Percentiles rank a stretch among this genome's conserved stretches.
Evolutionary conservation across 2,329 filamentous ascomycete genomes (phyloP).

Genomic region (Colletotrichum theobromicola): DNA sequence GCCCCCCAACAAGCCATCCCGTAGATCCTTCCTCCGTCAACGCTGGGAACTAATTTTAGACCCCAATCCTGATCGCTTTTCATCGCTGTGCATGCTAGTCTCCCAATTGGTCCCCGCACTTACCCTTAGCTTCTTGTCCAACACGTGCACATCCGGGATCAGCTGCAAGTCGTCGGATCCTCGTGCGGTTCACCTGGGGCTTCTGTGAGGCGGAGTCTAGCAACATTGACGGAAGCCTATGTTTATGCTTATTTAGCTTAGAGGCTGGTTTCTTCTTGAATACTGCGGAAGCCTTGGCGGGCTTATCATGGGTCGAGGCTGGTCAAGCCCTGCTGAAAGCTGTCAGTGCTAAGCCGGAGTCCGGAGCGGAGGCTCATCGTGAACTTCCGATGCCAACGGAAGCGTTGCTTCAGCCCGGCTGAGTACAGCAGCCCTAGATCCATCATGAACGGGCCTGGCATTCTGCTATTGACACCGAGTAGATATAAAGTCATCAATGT

Average conservation of each 20-base stretch:
- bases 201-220: background rate
- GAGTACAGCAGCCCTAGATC: background rate
- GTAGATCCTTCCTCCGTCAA: background rate
- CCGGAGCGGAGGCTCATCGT: background rate
- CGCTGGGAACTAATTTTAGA: background rate
- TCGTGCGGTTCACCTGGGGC: background rate
- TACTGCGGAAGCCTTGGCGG: background rate
- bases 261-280: background rate
- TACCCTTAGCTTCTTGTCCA: background rate
- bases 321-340: background rate
- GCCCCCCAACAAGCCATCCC: background rate
- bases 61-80: background rate
- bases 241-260: background rate
- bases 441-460: background rate
- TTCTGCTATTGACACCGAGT: background rate
- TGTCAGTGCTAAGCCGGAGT: background rate
- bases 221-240: background rate
- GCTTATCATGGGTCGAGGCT: background rate
- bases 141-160: background rate
- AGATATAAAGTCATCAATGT: background rate
- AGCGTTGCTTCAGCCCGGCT: background rate
- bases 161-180: background rate
- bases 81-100: background rate
- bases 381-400: background rate
- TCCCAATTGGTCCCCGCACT: background rate